phyloP scores from a whole-genome alignment of 2,329 filamentous ascomycete genomes.

The Ceratocystis eucalypticola region DNA sequence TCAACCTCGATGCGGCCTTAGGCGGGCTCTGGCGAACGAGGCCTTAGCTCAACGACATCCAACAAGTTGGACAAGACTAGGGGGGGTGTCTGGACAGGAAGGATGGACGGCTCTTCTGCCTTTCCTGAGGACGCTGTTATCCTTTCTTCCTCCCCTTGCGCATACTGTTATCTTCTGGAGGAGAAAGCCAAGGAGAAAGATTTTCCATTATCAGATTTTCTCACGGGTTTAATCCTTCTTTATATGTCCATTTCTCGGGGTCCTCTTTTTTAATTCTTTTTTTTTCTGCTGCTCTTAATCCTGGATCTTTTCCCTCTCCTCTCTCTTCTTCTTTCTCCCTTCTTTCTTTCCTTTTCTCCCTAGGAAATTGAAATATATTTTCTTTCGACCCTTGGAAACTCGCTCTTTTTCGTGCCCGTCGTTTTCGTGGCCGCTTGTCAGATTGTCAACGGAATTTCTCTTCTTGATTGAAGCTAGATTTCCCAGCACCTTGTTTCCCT shows the following conservation, averaged over 20 bases:
- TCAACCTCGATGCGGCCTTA: background rate
- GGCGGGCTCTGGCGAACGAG: too few species aligned
- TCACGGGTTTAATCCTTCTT: constrained; percentile 14
- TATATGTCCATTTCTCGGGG: background rate
- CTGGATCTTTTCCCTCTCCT: background rate
- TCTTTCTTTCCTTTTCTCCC: constrained; percentile 6
- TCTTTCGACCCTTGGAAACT: constrained; percentile 3
- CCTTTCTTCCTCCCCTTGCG: background rate
- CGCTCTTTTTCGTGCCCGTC: too few species aligned
- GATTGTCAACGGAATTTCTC: constrained; percentile 9
- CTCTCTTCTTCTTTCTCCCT: background rate
- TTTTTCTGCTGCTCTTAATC: background rate
- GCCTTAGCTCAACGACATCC: too few species aligned
- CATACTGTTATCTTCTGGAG: background rate
- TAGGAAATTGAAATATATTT: background rate
- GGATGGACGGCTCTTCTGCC: background rate
- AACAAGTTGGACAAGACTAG: background rate
- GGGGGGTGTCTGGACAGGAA: background rate
- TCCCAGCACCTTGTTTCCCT: background rate
- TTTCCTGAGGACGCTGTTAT: background rate
- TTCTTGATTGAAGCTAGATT: constrained; percentile 15
- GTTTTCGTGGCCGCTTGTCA: too few species aligned
- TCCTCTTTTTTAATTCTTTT: constrained; percentile 14
- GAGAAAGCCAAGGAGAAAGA: background rate
- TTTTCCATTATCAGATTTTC: constrained; percentile 15